A percentile compares a stretch with the other conserved stretches of the same genome.
Conservation (phyloP, 75 land plant genomes). For the Pseudotsuga menziesii region DNA sequence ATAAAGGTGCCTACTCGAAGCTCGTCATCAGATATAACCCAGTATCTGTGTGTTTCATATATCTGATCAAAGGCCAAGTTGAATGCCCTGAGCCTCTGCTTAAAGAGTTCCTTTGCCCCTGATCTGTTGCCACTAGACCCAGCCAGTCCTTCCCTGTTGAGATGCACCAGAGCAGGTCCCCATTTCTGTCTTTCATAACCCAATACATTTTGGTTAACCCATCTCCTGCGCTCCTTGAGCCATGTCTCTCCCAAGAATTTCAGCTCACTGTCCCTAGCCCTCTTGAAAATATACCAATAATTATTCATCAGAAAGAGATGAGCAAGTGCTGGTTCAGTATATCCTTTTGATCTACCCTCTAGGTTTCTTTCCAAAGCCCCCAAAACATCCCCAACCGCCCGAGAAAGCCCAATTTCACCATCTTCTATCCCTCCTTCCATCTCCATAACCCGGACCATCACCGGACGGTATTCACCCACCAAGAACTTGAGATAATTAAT, state of each 20-base stretch:
- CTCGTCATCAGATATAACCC: conserved; percentile 9
- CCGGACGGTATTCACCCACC: conserved; percentile 17
- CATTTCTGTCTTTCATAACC: conserved; percentile 7
- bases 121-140: conserved; percentile 4
- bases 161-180: conserved; percentile 5
- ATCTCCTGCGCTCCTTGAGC: conserved; percentile 20
- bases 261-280: conserved; percentile 27
- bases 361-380: conserved; percentile 26
- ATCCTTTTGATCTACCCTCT: conserved; percentile 15
- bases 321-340: conserved; percentile 18
- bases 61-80: not conserved
- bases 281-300: conserved; percentile 25
- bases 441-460: conserved; percentile 1
- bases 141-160: conserved; percentile 8
- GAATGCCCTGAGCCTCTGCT: conserved; percentile 7
- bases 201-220: not conserved
- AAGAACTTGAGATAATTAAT: conserved; percentile 36
- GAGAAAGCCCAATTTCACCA: conserved; percentile 15
- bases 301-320: conserved; percentile 45
- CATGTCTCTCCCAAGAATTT: conserved; percentile 36
- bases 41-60: not conserved
- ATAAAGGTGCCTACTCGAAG: conserved; percentile 9
- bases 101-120: conserved; percentile 8
- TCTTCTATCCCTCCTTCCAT: conserved; percentile 4
- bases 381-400: conserved; percentile 9